These are phyloP conservation scores for Lachnellula arida DNA, from an alignment of 2,329 filamentous ascomycete species.

Conservation along the genomic window DNA sequence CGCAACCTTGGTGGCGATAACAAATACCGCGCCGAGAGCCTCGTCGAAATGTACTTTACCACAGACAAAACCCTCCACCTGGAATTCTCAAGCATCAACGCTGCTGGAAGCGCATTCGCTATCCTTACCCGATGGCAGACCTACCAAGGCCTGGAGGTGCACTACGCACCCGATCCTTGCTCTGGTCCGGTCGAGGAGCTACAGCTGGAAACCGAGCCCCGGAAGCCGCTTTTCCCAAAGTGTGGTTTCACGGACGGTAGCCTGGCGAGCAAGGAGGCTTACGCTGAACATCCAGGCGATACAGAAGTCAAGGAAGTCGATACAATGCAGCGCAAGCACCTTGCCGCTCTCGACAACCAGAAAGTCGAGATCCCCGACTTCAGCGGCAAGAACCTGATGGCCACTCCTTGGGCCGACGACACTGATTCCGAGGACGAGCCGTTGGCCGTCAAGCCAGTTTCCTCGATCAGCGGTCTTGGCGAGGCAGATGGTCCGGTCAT, in stretches of 20 bases:
- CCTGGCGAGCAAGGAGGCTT: background rate
- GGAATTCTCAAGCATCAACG: constrained; percentile 21
- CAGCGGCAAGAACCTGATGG: constrained; percentile 9
- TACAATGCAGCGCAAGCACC: constrained; percentile 3
- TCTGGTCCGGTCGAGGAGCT: constrained; percentile 22
- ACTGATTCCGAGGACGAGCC: constrained; percentile 10
- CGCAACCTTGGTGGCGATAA: constrained; percentile 6
- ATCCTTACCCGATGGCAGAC: constrained; percentile 10
- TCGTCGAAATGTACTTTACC: constrained; percentile 23
- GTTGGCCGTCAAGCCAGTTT: no score
- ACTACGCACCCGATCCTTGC: constrained; percentile 24
- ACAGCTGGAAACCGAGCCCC: background rate
- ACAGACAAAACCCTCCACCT: constrained; percentile 16
- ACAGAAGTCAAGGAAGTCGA: background rate
- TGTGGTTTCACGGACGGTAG: constrained; percentile 1
- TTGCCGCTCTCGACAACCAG: constrained; percentile 13
- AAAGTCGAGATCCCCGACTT: constrained; percentile 19
- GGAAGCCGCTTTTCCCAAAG: constrained; percentile 8
- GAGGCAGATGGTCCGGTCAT: no score
- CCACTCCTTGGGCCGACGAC: constrained; percentile 24
- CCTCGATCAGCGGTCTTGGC: no score
- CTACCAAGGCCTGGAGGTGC: constrained; percentile 13
- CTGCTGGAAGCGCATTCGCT: constrained; percentile 14
- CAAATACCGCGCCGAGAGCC: constrained; percentile 1
- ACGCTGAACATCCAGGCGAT: background rate